A percentile compares a stretch with the other conserved stretches of the same genome.
Evolutionary conservation across 192 early-diverging fungal genomes (phyloP).

Genomic region (Dimargaris cristalligena): DNA sequence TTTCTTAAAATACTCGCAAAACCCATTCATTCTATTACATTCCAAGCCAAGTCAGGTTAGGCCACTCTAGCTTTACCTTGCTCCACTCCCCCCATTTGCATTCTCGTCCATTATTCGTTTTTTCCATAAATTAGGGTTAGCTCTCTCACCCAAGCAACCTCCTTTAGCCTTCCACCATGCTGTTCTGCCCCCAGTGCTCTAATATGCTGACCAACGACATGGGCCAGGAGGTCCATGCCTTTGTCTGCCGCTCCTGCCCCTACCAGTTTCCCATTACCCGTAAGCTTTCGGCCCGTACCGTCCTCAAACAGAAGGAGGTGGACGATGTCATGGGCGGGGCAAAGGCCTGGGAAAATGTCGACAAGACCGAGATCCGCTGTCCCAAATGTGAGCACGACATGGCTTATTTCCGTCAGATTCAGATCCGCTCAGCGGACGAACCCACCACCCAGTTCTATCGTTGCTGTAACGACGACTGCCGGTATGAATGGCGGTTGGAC

Average conservation of each 20-base stretch:
- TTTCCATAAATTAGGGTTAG: neutral
- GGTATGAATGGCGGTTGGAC: slow-evolving; percentile 53
- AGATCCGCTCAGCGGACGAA: slow-evolving; percentile 90
- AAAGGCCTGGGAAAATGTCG: slow-evolving; percentile 78
- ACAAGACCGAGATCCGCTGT: slow-evolving; percentile 34
- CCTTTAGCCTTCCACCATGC: slow-evolving; percentile 30
- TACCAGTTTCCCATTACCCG: slow-evolving; percentile 56
- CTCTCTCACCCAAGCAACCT: neutral
- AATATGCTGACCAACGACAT: slow-evolving; percentile 52
- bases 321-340: slow-evolving; percentile 89
- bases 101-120: neutral
- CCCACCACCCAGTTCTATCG: slow-evolving; percentile 87
- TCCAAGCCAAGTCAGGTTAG: too few relatives aligned
- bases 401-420: slow-evolving; percentile 76
- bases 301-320: slow-evolving; percentile 62
- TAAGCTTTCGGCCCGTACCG: slow-evolving; percentile 41
- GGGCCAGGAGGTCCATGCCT: slow-evolving; percentile 35
- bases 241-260: slow-evolving; percentile 75
- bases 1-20: too few relatives aligned
- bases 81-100: too few relatives aligned
- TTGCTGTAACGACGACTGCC: slow-evolving; percentile 51
- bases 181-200: slow-evolving; percentile 77
- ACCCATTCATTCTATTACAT: too few relatives aligned
- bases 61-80: too few relatives aligned
- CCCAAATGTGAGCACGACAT: slow-evolving; percentile 48